These are phyloP conservation scores for Fusarium circinatum DNA, from an alignment of 2,329 filamentous ascomycete species.

Conservation along the genomic window DNA sequence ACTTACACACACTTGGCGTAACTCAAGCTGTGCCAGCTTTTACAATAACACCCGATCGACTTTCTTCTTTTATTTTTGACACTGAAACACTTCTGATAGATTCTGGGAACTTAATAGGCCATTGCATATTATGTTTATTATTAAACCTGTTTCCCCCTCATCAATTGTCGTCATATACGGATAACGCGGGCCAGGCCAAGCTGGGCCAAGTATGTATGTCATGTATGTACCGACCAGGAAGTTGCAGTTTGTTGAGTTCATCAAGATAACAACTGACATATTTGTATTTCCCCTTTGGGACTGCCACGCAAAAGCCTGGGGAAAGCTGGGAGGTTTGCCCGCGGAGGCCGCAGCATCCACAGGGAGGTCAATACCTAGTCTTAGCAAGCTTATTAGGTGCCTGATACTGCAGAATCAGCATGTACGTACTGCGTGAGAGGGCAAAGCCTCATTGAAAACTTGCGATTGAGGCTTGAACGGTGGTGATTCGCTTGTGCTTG, in stretches of 20 bases:
- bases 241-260: constrained; percentile 38
- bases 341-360: constrained; percentile 11
- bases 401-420: not conserved
- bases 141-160: not conserved
- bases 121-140: not conserved
- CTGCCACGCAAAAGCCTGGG: constrained; percentile 28
- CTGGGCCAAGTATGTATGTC: constrained; percentile 3
- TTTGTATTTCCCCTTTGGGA: constrained; percentile 32
- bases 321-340: constrained; percentile 25
- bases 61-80: not conserved
- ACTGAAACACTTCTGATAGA: constrained; percentile 1
- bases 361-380: not conserved
- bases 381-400: not conserved
- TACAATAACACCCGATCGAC: not conserved
- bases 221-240: constrained; percentile 18
- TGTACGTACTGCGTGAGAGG: constrained; percentile 1
- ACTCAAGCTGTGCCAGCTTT: constrained; percentile 4
- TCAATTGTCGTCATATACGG: constrained; percentile 26
- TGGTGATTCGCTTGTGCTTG: constrained; percentile 20
- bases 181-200: constrained; percentile 17
- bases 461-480: constrained; percentile 32
- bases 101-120: not conserved
- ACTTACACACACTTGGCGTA: not conserved
- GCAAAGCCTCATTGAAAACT: constrained; percentile 7
- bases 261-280: constrained; percentile 4